Conservation (phyloP, 345 rosid species). For the Hibiscus tridactylites region DNA sequence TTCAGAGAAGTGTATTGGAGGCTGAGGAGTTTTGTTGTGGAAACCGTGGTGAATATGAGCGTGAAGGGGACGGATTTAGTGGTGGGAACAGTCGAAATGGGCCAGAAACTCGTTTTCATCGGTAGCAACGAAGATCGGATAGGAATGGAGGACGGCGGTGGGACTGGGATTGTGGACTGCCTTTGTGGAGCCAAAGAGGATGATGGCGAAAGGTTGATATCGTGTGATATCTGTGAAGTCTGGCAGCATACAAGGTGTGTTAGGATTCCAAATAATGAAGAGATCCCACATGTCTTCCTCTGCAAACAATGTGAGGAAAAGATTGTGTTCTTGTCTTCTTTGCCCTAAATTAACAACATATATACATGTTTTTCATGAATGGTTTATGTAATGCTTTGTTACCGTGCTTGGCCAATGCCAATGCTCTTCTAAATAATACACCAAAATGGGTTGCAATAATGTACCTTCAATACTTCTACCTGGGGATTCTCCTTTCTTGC, state of each 20-base stretch:
- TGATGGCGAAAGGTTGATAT: constrained; percentile 76
- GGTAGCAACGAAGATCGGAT: constrained; percentile 32
- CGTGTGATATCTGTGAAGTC: constrained; percentile 81
- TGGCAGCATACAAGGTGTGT: constrained; percentile 88
- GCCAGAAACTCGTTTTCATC: constrained; percentile 37
- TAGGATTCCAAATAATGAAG: constrained; percentile 51
- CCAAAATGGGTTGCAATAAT: not conserved
- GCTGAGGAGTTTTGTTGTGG: constrained; percentile 36
- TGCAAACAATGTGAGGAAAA: constrained; percentile 80
- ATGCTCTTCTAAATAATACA: not conserved
- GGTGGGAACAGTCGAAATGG: constrained; percentile 33
- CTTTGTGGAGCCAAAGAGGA: constrained; percentile 67
- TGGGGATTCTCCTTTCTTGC: not conserved
- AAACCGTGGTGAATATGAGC: constrained; percentile 34
- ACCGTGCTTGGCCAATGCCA: not conserved
- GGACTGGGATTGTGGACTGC: constrained; percentile 41
- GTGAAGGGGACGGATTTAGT: constrained; percentile 32
- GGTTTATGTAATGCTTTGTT: not conserved
- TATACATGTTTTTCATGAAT: not conserved
- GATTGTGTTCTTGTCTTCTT: constrained; percentile 47
- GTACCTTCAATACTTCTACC: not conserved
- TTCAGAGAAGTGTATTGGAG: constrained; percentile 75
- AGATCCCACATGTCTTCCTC: constrained; percentile 66
- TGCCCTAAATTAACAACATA: constrained; percentile 25
- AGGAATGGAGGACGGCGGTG: constrained; percentile 1